Conservation (phyloP, 768 basidiomycete species). For the Xerocomellus chrysenteron region DNA sequence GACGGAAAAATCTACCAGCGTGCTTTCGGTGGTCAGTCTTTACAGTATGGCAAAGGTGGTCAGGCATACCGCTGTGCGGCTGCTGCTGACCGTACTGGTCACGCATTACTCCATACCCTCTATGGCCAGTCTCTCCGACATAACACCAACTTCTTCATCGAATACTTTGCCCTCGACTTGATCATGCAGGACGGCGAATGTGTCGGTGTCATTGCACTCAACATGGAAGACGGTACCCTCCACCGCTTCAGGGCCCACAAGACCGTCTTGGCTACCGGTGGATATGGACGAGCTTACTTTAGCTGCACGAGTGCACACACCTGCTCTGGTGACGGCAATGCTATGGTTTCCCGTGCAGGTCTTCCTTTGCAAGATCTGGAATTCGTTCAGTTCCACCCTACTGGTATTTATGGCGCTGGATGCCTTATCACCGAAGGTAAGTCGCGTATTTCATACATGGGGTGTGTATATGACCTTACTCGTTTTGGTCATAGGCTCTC, state of each 20-base stretch:
- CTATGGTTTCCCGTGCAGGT: conserved; percentile 96
- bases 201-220: conserved; percentile 97
- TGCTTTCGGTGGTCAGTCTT: conserved; percentile 97
- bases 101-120: conserved; percentile 96
- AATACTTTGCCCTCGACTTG: conserved; percentile 98
- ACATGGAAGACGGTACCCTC: conserved; percentile 99
- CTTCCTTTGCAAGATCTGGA: conserved; percentile 95
- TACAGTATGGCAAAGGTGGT: conserved; percentile 96
- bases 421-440: conserved; percentile 97
- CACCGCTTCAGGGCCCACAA: conserved; percentile 98
- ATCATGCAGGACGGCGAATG: conserved; percentile 99
- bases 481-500: conserved; percentile 63
- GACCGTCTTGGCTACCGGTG: conserved; percentile 97
- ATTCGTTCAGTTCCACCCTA: conserved; percentile 99
- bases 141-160: conserved; percentile 99
- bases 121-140: conserved; percentile 99
- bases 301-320: conserved; percentile 99
- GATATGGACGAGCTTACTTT: conserved; percentile 98
- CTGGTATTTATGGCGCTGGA: conserved; percentile 98
- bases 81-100: conserved; percentile 97
- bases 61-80: conserved; percentile 99
- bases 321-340: conserved; percentile 98
- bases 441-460: conserved; percentile 9
- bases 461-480: neutral
- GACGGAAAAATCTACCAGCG: conserved; percentile 99